A percentile compares a stretch with the other conserved stretches of the same genome.
Conservation (phyloP, 73 alveolate species). For the Paramecium tetraurelia region DNA sequence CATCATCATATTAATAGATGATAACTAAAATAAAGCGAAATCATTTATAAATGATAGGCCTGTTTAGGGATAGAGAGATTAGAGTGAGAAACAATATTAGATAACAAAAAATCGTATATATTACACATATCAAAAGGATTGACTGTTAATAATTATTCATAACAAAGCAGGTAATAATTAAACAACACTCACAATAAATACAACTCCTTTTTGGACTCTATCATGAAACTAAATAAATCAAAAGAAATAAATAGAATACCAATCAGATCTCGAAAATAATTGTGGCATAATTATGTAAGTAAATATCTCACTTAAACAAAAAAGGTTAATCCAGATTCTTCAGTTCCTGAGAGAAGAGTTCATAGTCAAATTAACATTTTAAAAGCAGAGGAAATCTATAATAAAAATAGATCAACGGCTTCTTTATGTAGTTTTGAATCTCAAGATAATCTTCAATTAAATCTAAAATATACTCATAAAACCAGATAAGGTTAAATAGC, state of each 20-base stretch:
- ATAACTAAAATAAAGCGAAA: background rate
- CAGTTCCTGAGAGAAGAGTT: slow-evolving; percentile 22
- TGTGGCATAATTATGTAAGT: slow-evolving; percentile 30
- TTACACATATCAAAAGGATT: background rate
- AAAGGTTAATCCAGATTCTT: background rate
- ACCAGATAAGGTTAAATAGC: slow-evolving; percentile 9
- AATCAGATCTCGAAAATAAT: background rate
- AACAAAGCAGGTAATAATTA: background rate
- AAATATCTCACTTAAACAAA: background rate
- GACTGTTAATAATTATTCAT: background rate
- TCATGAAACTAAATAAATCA: background rate
- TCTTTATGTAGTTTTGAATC: background rate
- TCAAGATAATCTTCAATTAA: background rate
- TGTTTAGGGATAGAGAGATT: background rate
- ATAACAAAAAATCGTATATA: background rate
- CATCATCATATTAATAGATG: background rate
- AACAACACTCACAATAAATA: background rate
- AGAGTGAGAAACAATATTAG: background rate
- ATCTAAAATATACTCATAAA: background rate
- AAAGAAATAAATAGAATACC: background rate
- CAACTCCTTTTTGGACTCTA: background rate
- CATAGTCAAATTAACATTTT: background rate
- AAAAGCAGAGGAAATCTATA: background rate
- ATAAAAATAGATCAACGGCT: slow-evolving; percentile 14
- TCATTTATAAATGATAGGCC: background rate